phyloP scores from a whole-genome alignment of 805 yeast species.

The Candida bentonensis region DNA sequence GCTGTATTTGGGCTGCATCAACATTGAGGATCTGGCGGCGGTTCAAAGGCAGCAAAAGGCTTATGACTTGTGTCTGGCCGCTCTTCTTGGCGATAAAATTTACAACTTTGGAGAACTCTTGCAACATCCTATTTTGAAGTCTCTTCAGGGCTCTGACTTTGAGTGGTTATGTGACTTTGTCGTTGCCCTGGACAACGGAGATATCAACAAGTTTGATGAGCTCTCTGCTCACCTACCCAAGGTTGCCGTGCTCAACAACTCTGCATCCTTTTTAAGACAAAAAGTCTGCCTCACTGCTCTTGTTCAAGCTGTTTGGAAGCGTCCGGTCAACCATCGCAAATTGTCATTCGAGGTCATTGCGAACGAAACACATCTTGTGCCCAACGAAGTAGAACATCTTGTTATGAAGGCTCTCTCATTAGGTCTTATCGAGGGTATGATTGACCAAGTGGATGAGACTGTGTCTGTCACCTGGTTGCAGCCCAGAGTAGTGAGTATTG shows the following conservation, averaged over 20 bases:
- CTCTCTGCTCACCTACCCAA: conserved; percentile 28
- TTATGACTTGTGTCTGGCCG: conserved; percentile 70
- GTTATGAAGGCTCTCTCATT: conserved; percentile 84
- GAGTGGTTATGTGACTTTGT: conserved; percentile 64
- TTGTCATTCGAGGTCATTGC: conserved; percentile 64
- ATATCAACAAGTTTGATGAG: conserved; percentile 49
- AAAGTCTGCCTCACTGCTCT: conserved; percentile 87
- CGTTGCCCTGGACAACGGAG: conserved; percentile 62
- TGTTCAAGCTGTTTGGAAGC: conserved; percentile 69
- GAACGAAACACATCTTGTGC: conserved; percentile 48
- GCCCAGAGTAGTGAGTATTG: conserved; percentile 77
- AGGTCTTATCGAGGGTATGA: conserved; percentile 73
- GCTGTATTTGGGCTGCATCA: conserved; percentile 67
- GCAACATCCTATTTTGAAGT: conserved; percentile 66
- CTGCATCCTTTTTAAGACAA: conserved; percentile 62
- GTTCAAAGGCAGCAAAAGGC: conserved; percentile 38
- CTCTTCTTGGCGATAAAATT: conserved; percentile 78
- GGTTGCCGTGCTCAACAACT: conserved; percentile 42
- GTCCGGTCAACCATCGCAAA: conserved; percentile 61
- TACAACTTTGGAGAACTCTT: conserved; percentile 93
- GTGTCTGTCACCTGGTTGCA: conserved; percentile 89
- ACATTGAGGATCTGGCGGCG: conserved; percentile 26
- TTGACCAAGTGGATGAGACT: conserved; percentile 71
- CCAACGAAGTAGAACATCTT: conserved; percentile 74
- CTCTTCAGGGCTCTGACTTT: conserved; percentile 35